Conservation (phyloP, 441 rosid species). For the Pelargonium cotyledonis region DNA sequence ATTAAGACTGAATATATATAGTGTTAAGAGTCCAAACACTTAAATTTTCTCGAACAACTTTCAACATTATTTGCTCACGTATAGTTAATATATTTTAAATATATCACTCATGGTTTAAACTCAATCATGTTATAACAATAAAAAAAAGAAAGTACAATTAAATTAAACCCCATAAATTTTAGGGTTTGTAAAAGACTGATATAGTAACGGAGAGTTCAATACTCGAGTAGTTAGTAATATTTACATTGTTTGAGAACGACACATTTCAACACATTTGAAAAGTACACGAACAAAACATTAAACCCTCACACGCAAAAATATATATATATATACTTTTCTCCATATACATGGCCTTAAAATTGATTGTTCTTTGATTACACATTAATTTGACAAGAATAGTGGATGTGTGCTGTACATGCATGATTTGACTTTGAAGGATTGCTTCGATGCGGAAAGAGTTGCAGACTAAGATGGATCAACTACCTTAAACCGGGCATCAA, state of each 20-base stretch:
- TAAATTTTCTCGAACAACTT: too few relatives aligned
- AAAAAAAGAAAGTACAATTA: too few relatives aligned
- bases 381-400: too few relatives aligned
- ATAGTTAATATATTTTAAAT: too few relatives aligned
- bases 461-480: slow-evolving; percentile 71
- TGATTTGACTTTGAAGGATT: slow-evolving; percentile 31
- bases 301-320: too few relatives aligned
- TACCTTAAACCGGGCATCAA: slow-evolving; percentile 59
- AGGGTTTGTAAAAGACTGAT: neutral
- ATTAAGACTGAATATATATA: too few relatives aligned
- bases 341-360: too few relatives aligned
- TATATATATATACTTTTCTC: neutral
- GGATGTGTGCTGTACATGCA: neutral
- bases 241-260: neutral
- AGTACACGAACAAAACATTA: too few relatives aligned
- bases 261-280: neutral
- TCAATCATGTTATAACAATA: too few relatives aligned
- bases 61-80: too few relatives aligned
- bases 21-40: too few relatives aligned
- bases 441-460: slow-evolving; percentile 58
- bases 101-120: too few relatives aligned
- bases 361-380: neutral
- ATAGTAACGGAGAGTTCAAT: neutral
- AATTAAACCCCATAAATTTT: neutral
- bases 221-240: neutral